Base-by-base conservation (phyloP, 768 basidiomycete genomes). In the Suillus subluteus region DNA sequence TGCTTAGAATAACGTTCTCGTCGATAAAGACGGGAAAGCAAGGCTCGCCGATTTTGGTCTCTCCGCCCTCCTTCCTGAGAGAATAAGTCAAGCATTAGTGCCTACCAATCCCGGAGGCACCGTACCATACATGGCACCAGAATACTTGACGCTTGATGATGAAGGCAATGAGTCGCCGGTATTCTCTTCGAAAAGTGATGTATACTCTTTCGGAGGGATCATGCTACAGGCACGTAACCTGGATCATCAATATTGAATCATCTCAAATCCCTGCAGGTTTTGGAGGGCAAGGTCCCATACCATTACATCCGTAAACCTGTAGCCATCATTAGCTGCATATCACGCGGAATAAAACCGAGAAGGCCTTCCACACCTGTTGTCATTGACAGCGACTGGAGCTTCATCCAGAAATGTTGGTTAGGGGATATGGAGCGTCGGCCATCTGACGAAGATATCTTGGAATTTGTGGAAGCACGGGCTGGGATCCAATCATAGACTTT, bases 361-460 rank as follows among this genome's bases (percentile, higher is more conserved):
- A 70, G 72, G 32, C 71, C 73, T 1, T 6, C 7, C 3, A 8
- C 48, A 37, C 16, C 15, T 6, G 1, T 68, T 32, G 46, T 75
- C 13, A 59, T 61, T 23, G 72, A 75, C 43, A 65, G 63, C 15
- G 72, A 67, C n/a, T 77, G 74, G 74, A 9, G 44, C 0, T 73
- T 75, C 35, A 70, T 77, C 66, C 66, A 63, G 43, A 6, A 4
- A 21, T 75, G 75, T 61, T 76, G 74, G 74, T 74, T 70, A 4
- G 78, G 74, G 43, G 75, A 74, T 16, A 65, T 71, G 8, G 69
- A 71, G 62, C 63, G 73, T 9, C 72, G 84, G 48, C 82, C 82
- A 9, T 70, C 70, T 26, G 70, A 71, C 40, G 58, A 54, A 23
- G 76, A 79, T 26, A 73, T 81, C 43, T 62, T 69, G 5, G 13